Evolutionary conservation across 2,329 filamentous ascomycete species (phyloP).

Genomic region (Magnaporthiopsis rhizophila): DNA sequence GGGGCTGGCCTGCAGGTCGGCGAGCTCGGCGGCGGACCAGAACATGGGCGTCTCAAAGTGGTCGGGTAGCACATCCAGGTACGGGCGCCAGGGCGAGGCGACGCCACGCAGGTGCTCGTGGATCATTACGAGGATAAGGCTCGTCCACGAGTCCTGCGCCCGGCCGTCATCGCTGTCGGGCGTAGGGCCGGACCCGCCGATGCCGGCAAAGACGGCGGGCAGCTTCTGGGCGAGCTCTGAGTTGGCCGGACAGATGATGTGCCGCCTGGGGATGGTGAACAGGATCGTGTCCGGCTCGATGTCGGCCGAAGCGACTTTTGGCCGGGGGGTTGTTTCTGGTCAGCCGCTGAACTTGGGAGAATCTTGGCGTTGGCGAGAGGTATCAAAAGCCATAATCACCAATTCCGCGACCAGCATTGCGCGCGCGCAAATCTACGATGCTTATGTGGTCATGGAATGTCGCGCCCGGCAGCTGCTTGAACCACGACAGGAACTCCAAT

Average conservation of each 20-base stretch:
- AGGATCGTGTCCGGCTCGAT: slow-evolving; percentile 69
- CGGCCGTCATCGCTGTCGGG: slow-evolving; percentile 26
- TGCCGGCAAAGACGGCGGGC: slow-evolving; percentile 40
- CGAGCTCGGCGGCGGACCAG: slow-evolving; percentile 65
- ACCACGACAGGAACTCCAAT: slow-evolving; percentile 44
- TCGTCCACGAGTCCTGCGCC: slow-evolving; percentile 44
- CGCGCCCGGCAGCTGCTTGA: slow-evolving; percentile 41
- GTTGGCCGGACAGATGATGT: slow-evolving; percentile 65
- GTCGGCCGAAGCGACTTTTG: slow-evolving; percentile 58
- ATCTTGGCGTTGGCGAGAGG: not conserved
- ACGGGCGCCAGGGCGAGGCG: slow-evolving; percentile 65
- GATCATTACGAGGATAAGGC: slow-evolving; percentile 68
- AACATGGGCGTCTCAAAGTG: slow-evolving; percentile 85
- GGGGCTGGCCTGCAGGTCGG: slow-evolving; percentile 66
- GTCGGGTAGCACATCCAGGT: slow-evolving; percentile 65
- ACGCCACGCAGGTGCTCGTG: slow-evolving; percentile 58
- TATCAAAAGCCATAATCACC: slow-evolving; percentile 25
- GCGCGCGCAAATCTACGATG: slow-evolving; percentile 43
- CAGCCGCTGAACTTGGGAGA: slow-evolving; percentile 2
- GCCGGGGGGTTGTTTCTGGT: not conserved
- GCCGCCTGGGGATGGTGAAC: slow-evolving; percentile 67
- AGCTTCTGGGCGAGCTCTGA: slow-evolving; percentile 56
- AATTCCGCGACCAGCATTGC: slow-evolving; percentile 47
- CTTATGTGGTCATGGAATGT: slow-evolving; percentile 44
- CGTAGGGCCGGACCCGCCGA: slow-evolving; percentile 17